Conservation (phyloP, 2,329 filamentous ascomycete genomes). For the Exophiala viscosa region DNA sequence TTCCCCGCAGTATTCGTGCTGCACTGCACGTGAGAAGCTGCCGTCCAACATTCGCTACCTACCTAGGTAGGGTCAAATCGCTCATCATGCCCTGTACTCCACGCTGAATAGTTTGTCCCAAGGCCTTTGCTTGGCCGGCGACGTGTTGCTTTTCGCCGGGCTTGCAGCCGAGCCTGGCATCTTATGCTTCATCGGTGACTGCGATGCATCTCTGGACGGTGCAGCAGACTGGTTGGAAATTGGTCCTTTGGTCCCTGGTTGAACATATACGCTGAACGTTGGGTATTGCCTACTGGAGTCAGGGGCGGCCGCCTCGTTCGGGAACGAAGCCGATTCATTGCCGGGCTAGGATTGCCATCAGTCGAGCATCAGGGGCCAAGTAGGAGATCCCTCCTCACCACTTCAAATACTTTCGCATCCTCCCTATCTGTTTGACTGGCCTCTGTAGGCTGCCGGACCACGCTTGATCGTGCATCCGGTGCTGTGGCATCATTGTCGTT, state of each 20-base stretch:
- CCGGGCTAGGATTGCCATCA: constrained; percentile 3
- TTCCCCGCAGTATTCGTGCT: too few species aligned
- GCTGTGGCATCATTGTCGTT: constrained; percentile 8
- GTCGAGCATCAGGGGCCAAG: constrained; percentile 37
- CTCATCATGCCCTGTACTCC: constrained; percentile 34
- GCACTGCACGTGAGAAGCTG: too few species aligned
- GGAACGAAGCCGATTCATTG: too few species aligned
- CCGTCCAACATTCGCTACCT: too few species aligned
- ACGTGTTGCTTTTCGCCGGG: constrained; percentile 15
- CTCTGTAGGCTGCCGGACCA: constrained; percentile 21
- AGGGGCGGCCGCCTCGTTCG: background rate
- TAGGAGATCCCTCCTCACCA: constrained; percentile 48
- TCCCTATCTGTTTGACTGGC: constrained; percentile 32
- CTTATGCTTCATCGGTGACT: constrained; percentile 18
- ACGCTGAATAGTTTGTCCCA: constrained; percentile 45
- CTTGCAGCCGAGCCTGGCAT: constrained; percentile 6
- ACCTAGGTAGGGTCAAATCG: background rate
- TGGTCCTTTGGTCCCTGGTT: constrained; percentile 1
- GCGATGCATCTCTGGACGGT: constrained; percentile 8
- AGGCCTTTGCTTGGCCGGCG: constrained; percentile 30
- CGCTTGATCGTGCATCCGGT: background rate
- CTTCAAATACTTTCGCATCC: constrained; percentile 41
- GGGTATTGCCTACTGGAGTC: constrained; percentile 2
- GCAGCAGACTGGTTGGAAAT: background rate
- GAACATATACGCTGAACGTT: background rate